Base-by-base conservation (phyloP, 169 alveolate species). In the Plasmodium inui region DNA sequence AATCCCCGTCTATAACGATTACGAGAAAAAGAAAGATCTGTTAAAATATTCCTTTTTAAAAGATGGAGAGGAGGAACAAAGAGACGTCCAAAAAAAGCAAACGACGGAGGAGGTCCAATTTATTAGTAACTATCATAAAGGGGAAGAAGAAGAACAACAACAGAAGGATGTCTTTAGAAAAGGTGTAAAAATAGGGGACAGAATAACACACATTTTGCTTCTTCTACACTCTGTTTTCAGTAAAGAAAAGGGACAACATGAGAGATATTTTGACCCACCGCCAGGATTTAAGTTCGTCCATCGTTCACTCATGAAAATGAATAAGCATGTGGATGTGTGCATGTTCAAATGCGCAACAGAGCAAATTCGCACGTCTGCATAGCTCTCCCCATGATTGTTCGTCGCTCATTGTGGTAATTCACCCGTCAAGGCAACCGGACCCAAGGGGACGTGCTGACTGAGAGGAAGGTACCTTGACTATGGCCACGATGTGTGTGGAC, bases 231-330 rank as follows among this genome's bases (percentile, higher is more conserved):
- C 67, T 32, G 41, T 85, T 88, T 32, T 32, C 46, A 78, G 89
- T 88, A 79, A 78, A 88, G 28, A 88, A 88, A 79, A 46, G 94
- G 82, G 81, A 79, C 26, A 88, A 78, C 44, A 88, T 88, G 94
- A 61, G 46, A 41, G 94, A 88, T 14, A 88, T 88, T 32, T 57
- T 88, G 39, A 88, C 82, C n/a, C 89, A 88, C 30, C 78, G 39
- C 32, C 94, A 41, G n/a, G 78, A 88, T 78, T 34, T 78, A 44
- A 78, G 94, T 88, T 78, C 37, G 50, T 81, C 61, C 14, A 34
- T 17, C 39, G 26, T 8, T 22, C 32, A 22, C 9, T 37, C 30
- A 22, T 1, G 86, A n/a, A 32, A 14, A 80, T 14, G 61, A n/a
- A 80, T 50, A n/a, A 41, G 57, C 71, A 41, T 34, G 50, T 19